Evolutionary conservation across 2,329 filamentous ascomycete species (phyloP), one percentile per base, ranked within the genome.

Genomic region (Fusarium protoensiforme): DNA sequence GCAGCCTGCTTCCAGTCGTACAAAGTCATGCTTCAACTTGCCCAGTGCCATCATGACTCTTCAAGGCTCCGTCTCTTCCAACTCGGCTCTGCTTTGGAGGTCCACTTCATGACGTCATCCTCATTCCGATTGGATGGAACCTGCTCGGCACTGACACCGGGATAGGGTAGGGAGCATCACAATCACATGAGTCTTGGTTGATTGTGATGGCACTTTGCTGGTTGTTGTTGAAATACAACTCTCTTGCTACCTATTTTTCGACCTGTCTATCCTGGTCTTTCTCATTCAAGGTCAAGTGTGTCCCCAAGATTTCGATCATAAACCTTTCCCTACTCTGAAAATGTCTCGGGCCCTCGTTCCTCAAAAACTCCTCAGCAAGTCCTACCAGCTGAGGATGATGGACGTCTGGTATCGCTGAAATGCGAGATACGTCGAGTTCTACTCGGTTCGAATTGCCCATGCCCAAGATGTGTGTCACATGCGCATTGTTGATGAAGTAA

Each of bases 261-360:
- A 4, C 14, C 4, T 24, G 7, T 0, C 22, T 9, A 3, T 24
- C 1, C 9, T 58, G 27, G 2, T 13, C 29, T 10, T n/a, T 38
- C 13, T 53, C 64, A 1, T 57, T 39, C 18, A 59, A 36, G 5
- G 22, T 56, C 1, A 77, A 3, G 13, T 76, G 64, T 0, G 71
- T 71, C 3, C 75, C 71, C 13, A 77, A 10, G 0, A 68, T 48
- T 1, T 77, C 75, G 4, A 73, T 39, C 4, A 77, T n/a, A 13
- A 77, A 77, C 1, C 75, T 35, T 8, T 75, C 67, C 0, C 73
- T 60, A 4, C 76, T 64, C 1, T 74, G 3, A 27, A 77, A 64
- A 20, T 66, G 65, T 4, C n/a, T 62, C 0, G 61, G 48, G 0
- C 75, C 75, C 1, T 71, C 61, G 1, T 65, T 53, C 9, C 48